Conservation (phyloP, 2,329 filamentous ascomycete genomes). For the Colletotrichum eremochloae region DNA sequence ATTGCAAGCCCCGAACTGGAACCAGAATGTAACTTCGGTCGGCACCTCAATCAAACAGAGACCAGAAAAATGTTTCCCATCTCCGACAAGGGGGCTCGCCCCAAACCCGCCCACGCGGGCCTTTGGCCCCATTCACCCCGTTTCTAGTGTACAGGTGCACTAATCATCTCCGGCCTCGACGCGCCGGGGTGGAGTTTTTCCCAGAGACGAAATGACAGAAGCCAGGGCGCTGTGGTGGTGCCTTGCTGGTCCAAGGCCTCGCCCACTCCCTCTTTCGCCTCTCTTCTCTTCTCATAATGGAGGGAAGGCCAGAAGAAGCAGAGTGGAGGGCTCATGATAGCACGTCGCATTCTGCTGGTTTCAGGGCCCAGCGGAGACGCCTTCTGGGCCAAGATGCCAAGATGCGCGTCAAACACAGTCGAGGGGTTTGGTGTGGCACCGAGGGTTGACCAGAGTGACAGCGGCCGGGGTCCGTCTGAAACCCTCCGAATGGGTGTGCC, state of each 20-base stretch:
- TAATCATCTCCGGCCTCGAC: conserved; percentile 4
- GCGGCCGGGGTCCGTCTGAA: conserved; percentile 33
- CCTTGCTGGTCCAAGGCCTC: neutral
- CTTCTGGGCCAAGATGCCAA: conserved; percentile 35
- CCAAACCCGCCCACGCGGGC: neutral
- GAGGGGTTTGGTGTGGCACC: conserved; percentile 31
- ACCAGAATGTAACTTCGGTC: neutral
- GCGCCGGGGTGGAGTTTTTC: conserved; percentile 1
- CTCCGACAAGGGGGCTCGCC: neutral
- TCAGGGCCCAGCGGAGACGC: conserved; percentile 17
- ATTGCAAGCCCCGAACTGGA: neutral
- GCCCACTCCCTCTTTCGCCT: too few relatives aligned
- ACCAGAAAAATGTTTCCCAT: neutral
- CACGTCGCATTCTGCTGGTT: conserved; percentile 25
- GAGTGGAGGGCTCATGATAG: neutral
- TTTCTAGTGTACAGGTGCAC: neutral
- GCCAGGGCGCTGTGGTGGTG: neutral
- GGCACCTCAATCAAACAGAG: neutral
- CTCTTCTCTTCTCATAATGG: neutral
- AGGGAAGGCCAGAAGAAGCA: neutral
- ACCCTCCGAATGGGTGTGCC: conserved; percentile 7
- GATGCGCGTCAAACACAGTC: conserved; percentile 35
- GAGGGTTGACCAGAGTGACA: conserved; percentile 18
- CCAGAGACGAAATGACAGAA: neutral
- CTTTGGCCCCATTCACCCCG: neutral